Conservation (phyloP, 106 monocot species). For the Cymbidium sinense region DNA sequence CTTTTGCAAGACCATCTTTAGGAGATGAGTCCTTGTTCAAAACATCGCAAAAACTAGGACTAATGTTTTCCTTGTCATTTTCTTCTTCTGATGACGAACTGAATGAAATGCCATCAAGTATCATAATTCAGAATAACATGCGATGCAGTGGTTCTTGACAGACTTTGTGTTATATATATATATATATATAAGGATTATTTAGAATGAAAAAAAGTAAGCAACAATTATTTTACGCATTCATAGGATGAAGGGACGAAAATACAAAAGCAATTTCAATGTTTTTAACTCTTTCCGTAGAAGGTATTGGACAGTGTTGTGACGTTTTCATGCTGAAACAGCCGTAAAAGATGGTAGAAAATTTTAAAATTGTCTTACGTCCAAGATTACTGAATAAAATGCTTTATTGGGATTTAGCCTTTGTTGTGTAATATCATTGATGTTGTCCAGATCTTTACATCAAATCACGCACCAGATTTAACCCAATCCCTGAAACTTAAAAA, state of each 20-base stretch:
- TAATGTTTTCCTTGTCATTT: conserved; percentile 68
- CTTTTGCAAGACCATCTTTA: conserved; percentile 41
- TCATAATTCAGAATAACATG: background rate
- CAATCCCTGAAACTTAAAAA: no score
- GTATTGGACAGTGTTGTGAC: no score
- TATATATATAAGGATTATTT: background rate
- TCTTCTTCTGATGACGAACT: conserved; percentile 79
- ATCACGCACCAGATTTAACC: no score
- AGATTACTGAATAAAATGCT: no score
- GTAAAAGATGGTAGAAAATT: no score
- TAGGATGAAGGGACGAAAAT: background rate
- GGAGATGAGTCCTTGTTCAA: conserved; percentile 22
- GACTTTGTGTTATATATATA: background rate
- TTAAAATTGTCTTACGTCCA: no score
- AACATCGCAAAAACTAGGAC: conserved; percentile 27
- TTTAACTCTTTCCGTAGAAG: no score
- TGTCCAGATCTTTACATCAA: no score
- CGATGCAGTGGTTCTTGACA: background rate
- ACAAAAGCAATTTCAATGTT: no score
- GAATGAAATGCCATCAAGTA: conserved; percentile 14
- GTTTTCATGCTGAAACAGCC: no score
- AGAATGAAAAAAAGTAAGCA: background rate
- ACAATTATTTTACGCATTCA: background rate
- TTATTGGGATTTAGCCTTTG: no score
- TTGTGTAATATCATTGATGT: no score